phyloP scores from a whole-genome alignment of 208 protist genomes.

The Crithidia bombi region DNA sequence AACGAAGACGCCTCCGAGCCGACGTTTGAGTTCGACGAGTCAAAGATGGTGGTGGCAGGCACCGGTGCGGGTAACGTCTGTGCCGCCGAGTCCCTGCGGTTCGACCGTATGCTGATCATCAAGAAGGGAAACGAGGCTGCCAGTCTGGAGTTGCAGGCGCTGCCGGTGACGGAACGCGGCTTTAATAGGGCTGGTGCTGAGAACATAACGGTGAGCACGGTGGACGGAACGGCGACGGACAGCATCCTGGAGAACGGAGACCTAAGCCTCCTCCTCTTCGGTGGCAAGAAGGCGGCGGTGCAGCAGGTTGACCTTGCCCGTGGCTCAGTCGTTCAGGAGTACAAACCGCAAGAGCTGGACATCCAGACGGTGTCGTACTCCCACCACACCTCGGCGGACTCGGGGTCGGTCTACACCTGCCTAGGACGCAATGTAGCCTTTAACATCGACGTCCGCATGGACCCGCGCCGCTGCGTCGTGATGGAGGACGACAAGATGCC shows the following conservation, averaged over 20 bases:
- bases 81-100: constrained; percentile 52
- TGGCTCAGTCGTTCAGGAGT: constrained; percentile 60
- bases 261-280: constrained; percentile 51
- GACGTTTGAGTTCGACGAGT: constrained; percentile 47
- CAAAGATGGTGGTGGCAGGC: constrained; percentile 16
- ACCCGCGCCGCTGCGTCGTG: constrained; percentile 49
- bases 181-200: constrained; percentile 37
- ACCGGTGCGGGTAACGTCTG: constrained; percentile 60
- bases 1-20: constrained; percentile 41
- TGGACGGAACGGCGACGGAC: constrained; percentile 39
- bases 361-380: constrained; percentile 48
- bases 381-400: constrained; percentile 43
- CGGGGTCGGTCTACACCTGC: constrained; percentile 54
- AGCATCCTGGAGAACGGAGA: constrained; percentile 60
- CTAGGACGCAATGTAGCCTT: constrained; percentile 58
- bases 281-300: constrained; percentile 36
- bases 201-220: constrained; percentile 27
- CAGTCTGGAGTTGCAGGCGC: constrained; percentile 30
- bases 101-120: constrained; percentile 52
- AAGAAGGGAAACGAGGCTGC: constrained; percentile 30
- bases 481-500: constrained; percentile 44
- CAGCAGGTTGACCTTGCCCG: constrained; percentile 52
- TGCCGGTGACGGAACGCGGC: constrained; percentile 37
- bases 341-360: constrained; percentile 28
- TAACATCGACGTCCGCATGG: constrained; percentile 71